Evolutionary conservation across 495 filamentous ascomycete genomes (phyloP).

Genomic region (Xylaria bambusicola): DNA sequence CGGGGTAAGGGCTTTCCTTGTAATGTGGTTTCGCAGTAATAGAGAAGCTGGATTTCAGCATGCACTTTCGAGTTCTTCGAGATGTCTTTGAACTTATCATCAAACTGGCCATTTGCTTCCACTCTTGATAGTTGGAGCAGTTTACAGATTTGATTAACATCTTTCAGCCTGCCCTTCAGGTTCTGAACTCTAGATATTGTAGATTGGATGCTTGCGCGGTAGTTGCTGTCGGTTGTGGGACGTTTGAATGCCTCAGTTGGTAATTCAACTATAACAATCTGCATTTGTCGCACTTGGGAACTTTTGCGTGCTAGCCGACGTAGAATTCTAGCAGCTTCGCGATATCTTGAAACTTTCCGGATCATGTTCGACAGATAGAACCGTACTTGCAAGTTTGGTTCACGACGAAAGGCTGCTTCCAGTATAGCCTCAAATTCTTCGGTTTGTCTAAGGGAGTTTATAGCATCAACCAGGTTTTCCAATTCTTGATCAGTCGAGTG

Average conservation of each 20-base stretch:
- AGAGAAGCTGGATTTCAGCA: constrained; percentile 53
- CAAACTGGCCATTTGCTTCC: constrained; percentile 21
- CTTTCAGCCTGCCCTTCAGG: constrained; percentile 6
- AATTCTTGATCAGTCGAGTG: constrained; percentile 8
- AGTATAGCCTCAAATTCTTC: constrained; percentile 7
- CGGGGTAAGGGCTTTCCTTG: constrained; percentile 33
- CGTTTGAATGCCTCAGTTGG: constrained; percentile 26
- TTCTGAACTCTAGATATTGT: constrained; percentile 22
- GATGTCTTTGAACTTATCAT: constrained; percentile 19
- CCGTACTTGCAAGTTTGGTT: constrained; percentile 15
- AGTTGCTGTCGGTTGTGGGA: not conserved
- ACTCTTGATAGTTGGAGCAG: constrained; percentile 5
- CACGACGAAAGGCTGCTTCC: not conserved
- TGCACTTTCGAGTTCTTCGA: constrained; percentile 43
- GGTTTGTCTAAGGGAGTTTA: constrained; percentile 18
- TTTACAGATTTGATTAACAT: constrained; percentile 10
- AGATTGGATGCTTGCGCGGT: constrained; percentile 18
- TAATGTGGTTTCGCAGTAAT: constrained; percentile 38
- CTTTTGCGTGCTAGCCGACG: constrained; percentile 31
- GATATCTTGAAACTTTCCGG: constrained; percentile 39
- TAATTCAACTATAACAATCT: constrained; percentile 29
- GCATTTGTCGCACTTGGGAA: constrained; percentile 26
- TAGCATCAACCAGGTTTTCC: constrained; percentile 18
- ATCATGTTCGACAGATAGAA: constrained; percentile 32
- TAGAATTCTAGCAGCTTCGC: constrained; percentile 35